Base-by-base conservation (phyloP, 768 basidiomycete species). In the Lentinula aciculospora region DNA sequence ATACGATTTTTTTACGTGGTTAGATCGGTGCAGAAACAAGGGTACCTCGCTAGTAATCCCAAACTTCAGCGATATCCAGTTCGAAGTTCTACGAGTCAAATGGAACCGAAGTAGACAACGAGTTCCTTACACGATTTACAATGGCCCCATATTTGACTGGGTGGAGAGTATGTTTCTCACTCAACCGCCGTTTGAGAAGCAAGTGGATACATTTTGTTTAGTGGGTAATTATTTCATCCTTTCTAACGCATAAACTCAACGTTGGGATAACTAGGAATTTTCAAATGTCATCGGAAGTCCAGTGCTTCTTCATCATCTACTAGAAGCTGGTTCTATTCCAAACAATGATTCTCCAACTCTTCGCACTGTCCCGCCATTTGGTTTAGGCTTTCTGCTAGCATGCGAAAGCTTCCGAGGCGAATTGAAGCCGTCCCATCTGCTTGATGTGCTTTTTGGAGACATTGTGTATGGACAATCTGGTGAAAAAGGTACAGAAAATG, bases 71-170 rank as follows among this genome's bases (percentile, higher is more conserved):
- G 17, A 9, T 4, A 51, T 32, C 28, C 49, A 51, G 21, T 29
- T 51, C n/a, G 32, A 51, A 51, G 49, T 31, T 36, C 21, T 36
- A 23, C 49, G 32, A 51, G 49, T 32, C 17, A 51, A 51, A 51
- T 51, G 49, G 28, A 51, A 34, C n/a, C 49, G 49, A 4, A 21
- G n/a, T 51, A n/a, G 49, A 32, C 15, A 21, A 23, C n/a, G 36
- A 10, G 49, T 51, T 5, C 49, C 49, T 23, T 19, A 32, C 21
- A 8, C n/a, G 17, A 51, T 51, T 19, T 34, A 51, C 21, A 51
- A 34, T 23, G 49, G 49, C 2, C 31, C 19, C 21, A 51, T 51
- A 17, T 51, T 23, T 13, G 25, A 48, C 31, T 51, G 49, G 49
- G 23, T 51, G 12, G 49, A 36, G 21, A 15, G n/a, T 34, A 6